A percentile compares a stretch with the other conserved stretches of the same genome.
Evolutionary conservation across 2,329 filamentous ascomycete species (phyloP).

Genomic region (Colletotrichum sansevieriae): DNA sequence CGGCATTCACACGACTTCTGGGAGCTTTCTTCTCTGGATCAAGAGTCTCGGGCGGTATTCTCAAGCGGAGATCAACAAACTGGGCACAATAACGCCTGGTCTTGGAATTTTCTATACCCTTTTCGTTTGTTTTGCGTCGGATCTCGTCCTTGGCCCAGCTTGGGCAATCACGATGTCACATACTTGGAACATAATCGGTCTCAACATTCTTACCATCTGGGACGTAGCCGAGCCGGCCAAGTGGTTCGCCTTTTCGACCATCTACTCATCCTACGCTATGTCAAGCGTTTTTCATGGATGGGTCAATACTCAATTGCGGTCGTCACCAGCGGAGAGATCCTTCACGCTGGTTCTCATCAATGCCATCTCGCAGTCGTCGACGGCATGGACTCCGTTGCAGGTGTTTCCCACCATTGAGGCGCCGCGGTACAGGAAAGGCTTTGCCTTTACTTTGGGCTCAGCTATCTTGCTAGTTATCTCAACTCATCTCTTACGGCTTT

Average conservation of each 20-base stretch:
- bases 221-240: slow-evolving; percentile 65
- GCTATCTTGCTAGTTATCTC: slow-evolving; percentile 24
- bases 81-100: slow-evolving; percentile 46
- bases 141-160: slow-evolving; percentile 39
- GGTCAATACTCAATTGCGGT: slow-evolving; percentile 29
- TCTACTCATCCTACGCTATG: slow-evolving; percentile 27
- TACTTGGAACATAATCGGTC: slow-evolving; percentile 28
- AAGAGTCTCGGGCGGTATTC: slow-evolving; percentile 58
- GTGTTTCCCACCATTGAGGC: slow-evolving; percentile 62
- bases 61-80: slow-evolving; percentile 64
- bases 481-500: slow-evolving; percentile 25
- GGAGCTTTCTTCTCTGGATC: slow-evolving; percentile 55
- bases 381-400: slow-evolving; percentile 67
- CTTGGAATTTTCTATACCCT: slow-evolving; percentile 35
- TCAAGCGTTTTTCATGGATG: slow-evolving; percentile 38
- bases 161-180: slow-evolving; percentile 50
- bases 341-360: slow-evolving; percentile 37
- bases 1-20: slow-evolving; percentile 54
- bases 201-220: slow-evolving; percentile 65
- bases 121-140: slow-evolving; percentile 34
- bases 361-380: slow-evolving; percentile 66
- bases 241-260: slow-evolving; percentile 65
- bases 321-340: slow-evolving; percentile 28
- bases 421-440: slow-evolving; percentile 59
- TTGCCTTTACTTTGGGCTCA: slow-evolving; percentile 51